phyloP scores from a whole-genome alignment of 176 grass and related monocot species.

The Phoenix roebelenii region DNA sequence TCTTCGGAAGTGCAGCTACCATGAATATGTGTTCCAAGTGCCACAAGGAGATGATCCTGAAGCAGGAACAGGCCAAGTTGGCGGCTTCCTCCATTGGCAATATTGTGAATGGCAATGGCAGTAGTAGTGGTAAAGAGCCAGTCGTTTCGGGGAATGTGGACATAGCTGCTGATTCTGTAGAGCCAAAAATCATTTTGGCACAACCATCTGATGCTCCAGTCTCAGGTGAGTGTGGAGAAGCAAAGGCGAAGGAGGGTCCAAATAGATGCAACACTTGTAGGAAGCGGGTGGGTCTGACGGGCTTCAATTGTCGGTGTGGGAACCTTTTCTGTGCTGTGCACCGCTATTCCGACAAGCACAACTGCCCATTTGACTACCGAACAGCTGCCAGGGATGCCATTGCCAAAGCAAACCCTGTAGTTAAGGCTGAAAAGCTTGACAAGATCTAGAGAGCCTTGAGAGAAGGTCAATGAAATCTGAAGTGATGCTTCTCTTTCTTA shows the following conservation, averaged over 20 bases:
- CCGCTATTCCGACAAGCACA: constrained; percentile 84
- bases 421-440: constrained; percentile 92
- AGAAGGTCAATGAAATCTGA: not conserved
- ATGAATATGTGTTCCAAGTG: constrained; percentile 99
- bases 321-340: constrained; percentile 60
- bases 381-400: constrained; percentile 77
- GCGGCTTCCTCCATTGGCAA: constrained; percentile 77
- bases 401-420: constrained; percentile 89
- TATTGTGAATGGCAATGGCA: constrained; percentile 49
- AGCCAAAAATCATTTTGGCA: constrained; percentile 16
- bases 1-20: constrained; percentile 72
- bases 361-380: constrained; percentile 83
- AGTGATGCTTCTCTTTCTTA: no score
- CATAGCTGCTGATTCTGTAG: constrained; percentile 28
- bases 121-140: constrained; percentile 30
- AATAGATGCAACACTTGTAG: constrained; percentile 57
- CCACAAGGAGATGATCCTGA: constrained; percentile 76
- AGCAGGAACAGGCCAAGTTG: constrained; percentile 64
- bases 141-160: constrained; percentile 12
- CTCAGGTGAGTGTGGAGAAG: constrained; percentile 10
- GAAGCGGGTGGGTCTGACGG: constrained; percentile 75
- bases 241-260: constrained; percentile 64
- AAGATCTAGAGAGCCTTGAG: constrained; percentile 51
- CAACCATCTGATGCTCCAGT: constrained; percentile 28
- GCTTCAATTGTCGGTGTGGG: constrained; percentile 86